Conservation (phyloP, 2,329 filamentous ascomycete species). For the Torrubiellomyces zombiae region DNA sequence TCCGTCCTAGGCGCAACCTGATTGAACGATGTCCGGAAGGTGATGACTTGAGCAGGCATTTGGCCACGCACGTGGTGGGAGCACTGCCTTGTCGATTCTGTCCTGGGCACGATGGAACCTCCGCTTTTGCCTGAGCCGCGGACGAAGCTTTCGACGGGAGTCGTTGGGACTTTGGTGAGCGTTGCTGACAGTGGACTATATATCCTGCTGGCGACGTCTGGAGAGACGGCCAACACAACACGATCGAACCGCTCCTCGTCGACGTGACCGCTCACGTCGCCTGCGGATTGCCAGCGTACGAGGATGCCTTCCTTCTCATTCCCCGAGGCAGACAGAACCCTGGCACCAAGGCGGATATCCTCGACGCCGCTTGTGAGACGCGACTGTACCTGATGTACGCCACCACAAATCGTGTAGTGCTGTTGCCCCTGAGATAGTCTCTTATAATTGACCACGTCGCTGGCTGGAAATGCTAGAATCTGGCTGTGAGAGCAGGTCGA, state of each 20-base stretch:
- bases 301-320: conserved; percentile 7
- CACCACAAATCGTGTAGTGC: conserved; percentile 32
- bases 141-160: conserved; percentile 29
- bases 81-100: too few species aligned
- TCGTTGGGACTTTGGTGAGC: conserved; percentile 28
- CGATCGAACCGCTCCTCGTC: conserved; percentile 27
- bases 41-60: conserved; percentile 14
- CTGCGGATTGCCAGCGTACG: conserved; percentile 17
- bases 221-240: conserved; percentile 37
- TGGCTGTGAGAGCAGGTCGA: conserved; percentile 35
- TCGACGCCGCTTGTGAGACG: conserved; percentile 22
- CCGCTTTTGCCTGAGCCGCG: conserved; percentile 8
- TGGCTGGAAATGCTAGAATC: conserved; percentile 33
- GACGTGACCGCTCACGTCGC: conserved; percentile 3
- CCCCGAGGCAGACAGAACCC: conserved; percentile 19
- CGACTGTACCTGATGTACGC: conserved; percentile 31
- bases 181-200: conserved; percentile 23
- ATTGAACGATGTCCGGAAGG: conserved; percentile 18
- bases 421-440: conserved; percentile 25
- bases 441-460: conserved; percentile 34
- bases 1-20: conserved; percentile 23
- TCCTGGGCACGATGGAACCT: conserved; percentile 4
- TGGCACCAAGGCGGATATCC: conserved; percentile 21
- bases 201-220: conserved; percentile 31
- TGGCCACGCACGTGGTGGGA: conserved; percentile 2